Evolutionary conservation across 1,284 basidiomycete genomes (phyloP).

Genomic region (Schizophyllum amplum): DNA sequence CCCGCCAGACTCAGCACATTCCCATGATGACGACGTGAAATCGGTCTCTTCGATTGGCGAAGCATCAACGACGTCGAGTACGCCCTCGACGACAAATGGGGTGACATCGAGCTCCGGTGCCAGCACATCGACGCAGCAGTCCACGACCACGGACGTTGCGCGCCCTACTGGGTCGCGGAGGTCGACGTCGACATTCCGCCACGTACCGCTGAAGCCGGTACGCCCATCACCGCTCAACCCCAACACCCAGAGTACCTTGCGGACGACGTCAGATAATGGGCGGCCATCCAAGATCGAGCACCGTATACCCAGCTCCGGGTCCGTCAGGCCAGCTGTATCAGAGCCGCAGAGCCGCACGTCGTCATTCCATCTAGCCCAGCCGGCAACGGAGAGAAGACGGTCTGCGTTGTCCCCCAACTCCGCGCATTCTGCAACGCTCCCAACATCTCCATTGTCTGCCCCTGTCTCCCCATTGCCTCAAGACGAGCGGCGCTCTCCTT

Average conservation of each 20-base stretch:
- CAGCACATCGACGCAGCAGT: background rate
- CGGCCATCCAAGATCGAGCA: background rate
- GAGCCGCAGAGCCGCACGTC: background rate
- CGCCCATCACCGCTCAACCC: background rate
- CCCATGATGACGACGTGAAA: constrained; percentile 8
- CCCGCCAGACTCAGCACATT: constrained; percentile 10
- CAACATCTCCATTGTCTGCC: background rate
- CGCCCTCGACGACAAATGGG: background rate
- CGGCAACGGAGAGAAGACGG: background rate
- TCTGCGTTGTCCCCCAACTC: background rate
- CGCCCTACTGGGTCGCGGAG: background rate
- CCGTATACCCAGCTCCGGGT: too few relatives aligned
- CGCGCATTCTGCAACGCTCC: background rate
- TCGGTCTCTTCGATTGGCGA: constrained; percentile 7
- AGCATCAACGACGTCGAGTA: constrained; percentile 5
- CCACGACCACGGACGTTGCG: constrained; percentile 2
- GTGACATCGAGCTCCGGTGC: background rate
- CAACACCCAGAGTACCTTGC: background rate
- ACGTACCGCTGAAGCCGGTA: background rate
- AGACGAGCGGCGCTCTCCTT: constrained; percentile 11
- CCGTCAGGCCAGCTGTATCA: too few relatives aligned
- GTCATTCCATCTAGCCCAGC: background rate
- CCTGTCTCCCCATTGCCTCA: constrained; percentile 5
- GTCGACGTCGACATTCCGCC: background rate
- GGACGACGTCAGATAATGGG: background rate